These are phyloP conservation scores for Cladophialophora bantiana DNA, from an alignment of 2,329 filamentous ascomycete species.

Conservation along the genomic window DNA sequence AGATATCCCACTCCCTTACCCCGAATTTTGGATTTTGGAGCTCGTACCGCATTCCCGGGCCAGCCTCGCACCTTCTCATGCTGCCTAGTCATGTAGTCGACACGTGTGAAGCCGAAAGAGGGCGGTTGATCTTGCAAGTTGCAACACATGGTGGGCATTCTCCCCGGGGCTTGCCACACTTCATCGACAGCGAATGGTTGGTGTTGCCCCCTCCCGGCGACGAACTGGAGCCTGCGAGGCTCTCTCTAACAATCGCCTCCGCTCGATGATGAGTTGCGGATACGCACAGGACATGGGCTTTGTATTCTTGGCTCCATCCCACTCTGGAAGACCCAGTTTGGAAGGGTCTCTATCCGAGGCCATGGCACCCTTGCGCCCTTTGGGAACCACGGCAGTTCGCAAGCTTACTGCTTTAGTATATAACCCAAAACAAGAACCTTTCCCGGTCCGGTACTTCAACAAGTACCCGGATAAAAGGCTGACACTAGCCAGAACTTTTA, in stretches of 20 bases:
- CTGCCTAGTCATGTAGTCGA: not conserved
- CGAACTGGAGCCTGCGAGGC: not conserved
- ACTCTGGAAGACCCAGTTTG: not conserved
- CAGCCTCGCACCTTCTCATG: not conserved
- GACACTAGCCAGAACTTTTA: not conserved
- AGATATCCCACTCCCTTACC: not conserved
- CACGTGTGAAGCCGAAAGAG: conserved; percentile 14
- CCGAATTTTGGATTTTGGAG: conserved; percentile 2
- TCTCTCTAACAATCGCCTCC: not conserved
- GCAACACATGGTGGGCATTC: conserved; percentile 9
- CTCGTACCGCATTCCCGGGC: not conserved
- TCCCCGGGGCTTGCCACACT: conserved; percentile 7
- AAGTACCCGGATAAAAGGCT: not conserved
- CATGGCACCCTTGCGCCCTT: not conserved
- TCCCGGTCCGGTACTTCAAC: not conserved
- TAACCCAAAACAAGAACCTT: not conserved
- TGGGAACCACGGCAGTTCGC: not conserved
- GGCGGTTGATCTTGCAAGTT: conserved; percentile 7
- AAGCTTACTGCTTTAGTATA: not conserved
- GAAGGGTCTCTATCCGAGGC: not conserved
- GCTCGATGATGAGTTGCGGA: not conserved
- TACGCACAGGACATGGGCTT: not conserved
- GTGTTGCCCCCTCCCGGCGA: not conserved
- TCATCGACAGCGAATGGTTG: not conserved
- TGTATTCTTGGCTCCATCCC: not conserved